Conservation (phyloP, 73 alveolate species). For the Paramecium caudatum region DNA sequence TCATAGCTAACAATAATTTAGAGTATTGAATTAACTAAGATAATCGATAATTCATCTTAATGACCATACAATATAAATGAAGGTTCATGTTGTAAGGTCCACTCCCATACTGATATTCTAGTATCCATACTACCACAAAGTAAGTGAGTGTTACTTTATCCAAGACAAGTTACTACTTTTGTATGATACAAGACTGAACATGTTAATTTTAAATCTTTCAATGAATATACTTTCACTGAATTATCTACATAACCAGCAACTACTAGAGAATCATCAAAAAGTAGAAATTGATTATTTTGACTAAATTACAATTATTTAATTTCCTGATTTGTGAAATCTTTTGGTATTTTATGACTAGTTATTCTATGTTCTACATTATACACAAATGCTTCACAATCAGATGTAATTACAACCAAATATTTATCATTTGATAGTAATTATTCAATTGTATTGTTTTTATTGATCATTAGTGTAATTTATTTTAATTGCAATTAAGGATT, state of each 20-base stretch:
- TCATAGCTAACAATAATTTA: not conserved
- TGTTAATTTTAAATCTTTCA: conserved; percentile 10
- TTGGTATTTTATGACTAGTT: conserved; percentile 40
- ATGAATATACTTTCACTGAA: not conserved
- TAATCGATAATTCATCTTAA: not conserved
- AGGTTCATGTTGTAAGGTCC: conserved; percentile 42
- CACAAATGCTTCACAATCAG: not conserved
- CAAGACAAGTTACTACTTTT: conserved; percentile 66
- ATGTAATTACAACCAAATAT: not conserved
- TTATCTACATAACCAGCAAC: conserved; percentile 50
- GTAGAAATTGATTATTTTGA: not conserved
- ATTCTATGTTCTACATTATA: conserved; percentile 14
- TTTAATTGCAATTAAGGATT: not conserved
- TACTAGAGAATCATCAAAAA: conserved; percentile 17
- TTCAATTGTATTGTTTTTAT: not conserved
- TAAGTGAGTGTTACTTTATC: conserved; percentile 2
- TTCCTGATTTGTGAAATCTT: conserved; percentile 39
- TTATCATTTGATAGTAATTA: conserved; percentile 22
- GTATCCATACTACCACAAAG: conserved; percentile 70
- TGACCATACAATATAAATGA: conserved; percentile 57
- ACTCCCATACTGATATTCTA: conserved; percentile 72
- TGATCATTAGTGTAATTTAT: not conserved
- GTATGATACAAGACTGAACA: conserved; percentile 16
- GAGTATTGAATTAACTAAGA: not conserved
- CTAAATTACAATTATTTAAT: not conserved